Evolutionary conservation across 2,329 filamentous ascomycete genomes (phyloP).

Genomic region (Beauveria caledonica): DNA sequence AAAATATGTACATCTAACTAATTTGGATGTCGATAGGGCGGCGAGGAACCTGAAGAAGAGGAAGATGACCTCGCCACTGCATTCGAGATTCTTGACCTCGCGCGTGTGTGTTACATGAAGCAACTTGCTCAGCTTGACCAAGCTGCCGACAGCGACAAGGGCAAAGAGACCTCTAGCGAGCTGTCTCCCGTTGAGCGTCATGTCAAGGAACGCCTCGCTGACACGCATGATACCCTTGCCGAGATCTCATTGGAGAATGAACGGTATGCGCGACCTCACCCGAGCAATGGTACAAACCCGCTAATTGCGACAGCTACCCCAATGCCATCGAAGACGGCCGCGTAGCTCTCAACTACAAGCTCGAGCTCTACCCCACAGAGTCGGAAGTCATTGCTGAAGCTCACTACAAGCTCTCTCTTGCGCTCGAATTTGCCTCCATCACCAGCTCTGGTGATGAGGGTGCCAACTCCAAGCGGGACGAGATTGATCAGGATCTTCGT

Average conservation of each 20-base stretch:
- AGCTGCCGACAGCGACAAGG: constrained; percentile 29
- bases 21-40: constrained; percentile 33
- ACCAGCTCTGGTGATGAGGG: constrained; percentile 47
- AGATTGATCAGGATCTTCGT: constrained; percentile 60
- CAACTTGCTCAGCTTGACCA: constrained; percentile 36
- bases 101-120: constrained; percentile 57
- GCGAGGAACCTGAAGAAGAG: constrained; percentile 46
- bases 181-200: constrained; percentile 41
- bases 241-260: constrained; percentile 98
- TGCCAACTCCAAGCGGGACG: constrained; percentile 36
- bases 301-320: constrained; percentile 48
- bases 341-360: constrained; percentile 68
- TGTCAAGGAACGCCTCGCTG: constrained; percentile 78
- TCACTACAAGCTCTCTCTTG: constrained; percentile 92
- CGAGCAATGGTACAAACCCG: not conserved
- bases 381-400: constrained; percentile 86
- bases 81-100: constrained; percentile 77
- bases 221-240: constrained; percentile 87
- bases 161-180: constrained; percentile 32
- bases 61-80: constrained; percentile 70
- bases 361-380: constrained; percentile 69
- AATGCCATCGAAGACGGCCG: constrained; percentile 81
- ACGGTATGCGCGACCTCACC: constrained; percentile 36
- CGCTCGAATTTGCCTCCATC: constrained; percentile 85
- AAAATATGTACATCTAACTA: constrained; percentile 14